phyloP scores from a whole-genome alignment of 306 rosid genomes.

The Quercus wislizeni region DNA sequence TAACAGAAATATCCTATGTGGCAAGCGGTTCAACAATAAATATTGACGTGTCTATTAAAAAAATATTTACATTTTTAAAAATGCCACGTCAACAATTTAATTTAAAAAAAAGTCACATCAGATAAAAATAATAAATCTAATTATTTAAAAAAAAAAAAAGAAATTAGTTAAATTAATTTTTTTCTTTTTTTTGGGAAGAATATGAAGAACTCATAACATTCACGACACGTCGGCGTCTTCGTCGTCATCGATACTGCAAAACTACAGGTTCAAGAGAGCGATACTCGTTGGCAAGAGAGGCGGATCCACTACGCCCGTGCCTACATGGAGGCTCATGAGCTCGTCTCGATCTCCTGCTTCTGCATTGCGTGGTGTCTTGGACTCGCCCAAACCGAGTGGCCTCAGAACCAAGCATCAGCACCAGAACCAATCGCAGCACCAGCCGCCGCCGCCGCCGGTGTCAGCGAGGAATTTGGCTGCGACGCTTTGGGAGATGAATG shows the following conservation, averaged over 20 bases:
- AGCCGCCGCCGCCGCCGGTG: constrained; percentile 58
- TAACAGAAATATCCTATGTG: too few species aligned
- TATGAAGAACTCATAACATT: too few species aligned
- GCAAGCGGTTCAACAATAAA: too few species aligned
- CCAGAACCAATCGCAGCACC: constrained; percentile 18
- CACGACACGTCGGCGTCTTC: constrained; percentile 65
- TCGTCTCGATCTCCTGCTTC: constrained; percentile 71
- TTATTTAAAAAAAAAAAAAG: too few species aligned
- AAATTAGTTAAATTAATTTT: too few species aligned
- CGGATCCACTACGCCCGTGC: constrained; percentile 89
- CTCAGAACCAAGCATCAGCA: constrained; percentile 21
- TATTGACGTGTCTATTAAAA: too few species aligned
- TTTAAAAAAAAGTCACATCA: too few species aligned
- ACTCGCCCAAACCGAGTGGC: constrained; percentile 60
- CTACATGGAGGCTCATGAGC: constrained; percentile 79
- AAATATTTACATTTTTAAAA: too few species aligned
- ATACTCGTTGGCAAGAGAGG: constrained; percentile 76
- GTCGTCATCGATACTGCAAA: constrained; percentile 79
- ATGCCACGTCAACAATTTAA: too few species aligned
- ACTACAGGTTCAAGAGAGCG: constrained; percentile 88
- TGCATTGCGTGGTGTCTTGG: constrained; percentile 43
- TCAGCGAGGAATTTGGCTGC: constrained; percentile 55
- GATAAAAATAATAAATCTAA: too few species aligned
- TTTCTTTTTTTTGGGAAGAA: too few species aligned
- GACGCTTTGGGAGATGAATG: too few species aligned